These are phyloP conservation scores for Hypericum perforatum DNA, from an alignment of 345 rosid genomes.

Conservation along the genomic window DNA sequence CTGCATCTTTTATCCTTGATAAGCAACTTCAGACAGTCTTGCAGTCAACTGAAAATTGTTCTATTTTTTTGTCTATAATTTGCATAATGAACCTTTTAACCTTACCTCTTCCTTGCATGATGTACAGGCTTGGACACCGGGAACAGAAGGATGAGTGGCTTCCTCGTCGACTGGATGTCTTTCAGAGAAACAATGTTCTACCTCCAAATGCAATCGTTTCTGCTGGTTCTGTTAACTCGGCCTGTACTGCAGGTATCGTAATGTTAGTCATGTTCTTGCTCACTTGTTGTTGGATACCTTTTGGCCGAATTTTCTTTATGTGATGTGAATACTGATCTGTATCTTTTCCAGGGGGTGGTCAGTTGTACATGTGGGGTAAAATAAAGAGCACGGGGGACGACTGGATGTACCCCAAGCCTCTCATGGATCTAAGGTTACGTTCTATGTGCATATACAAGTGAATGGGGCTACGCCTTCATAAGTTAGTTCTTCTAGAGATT, in stretches of 20 bases:
- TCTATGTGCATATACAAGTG: too few species aligned
- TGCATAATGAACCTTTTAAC: too few species aligned
- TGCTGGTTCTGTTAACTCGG: conserved; percentile 72
- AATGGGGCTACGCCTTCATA: neutral
- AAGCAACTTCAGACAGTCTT: conserved; percentile 3
- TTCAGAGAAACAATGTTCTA: conserved; percentile 60
- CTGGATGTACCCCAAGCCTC: conserved; percentile 99
- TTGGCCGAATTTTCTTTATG: too few species aligned
- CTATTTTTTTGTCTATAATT: too few species aligned
- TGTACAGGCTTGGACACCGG: conserved; percentile 82
- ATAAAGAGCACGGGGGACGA: conserved; percentile 83
- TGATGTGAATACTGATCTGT: neutral
- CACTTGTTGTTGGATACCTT: too few species aligned
- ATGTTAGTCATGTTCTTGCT: neutral
- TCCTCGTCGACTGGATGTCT: conserved; percentile 85
- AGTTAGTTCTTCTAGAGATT: neutral
- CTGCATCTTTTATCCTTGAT: conserved; percentile 16
- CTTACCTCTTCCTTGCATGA: neutral
- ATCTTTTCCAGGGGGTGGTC: conserved; percentile 73
- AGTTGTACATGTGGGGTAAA: conserved; percentile 99
- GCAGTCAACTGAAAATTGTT: neutral
- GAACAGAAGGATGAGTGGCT: conserved; percentile 98
- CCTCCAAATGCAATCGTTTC: conserved; percentile 76
- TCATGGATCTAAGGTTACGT: conserved; percentile 86
- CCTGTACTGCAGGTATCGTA: conserved; percentile 85